These are phyloP conservation scores for Aquanectria penicillioides DNA, from an alignment of 2,329 filamentous ascomycete genomes.

Conservation along the genomic window DNA sequence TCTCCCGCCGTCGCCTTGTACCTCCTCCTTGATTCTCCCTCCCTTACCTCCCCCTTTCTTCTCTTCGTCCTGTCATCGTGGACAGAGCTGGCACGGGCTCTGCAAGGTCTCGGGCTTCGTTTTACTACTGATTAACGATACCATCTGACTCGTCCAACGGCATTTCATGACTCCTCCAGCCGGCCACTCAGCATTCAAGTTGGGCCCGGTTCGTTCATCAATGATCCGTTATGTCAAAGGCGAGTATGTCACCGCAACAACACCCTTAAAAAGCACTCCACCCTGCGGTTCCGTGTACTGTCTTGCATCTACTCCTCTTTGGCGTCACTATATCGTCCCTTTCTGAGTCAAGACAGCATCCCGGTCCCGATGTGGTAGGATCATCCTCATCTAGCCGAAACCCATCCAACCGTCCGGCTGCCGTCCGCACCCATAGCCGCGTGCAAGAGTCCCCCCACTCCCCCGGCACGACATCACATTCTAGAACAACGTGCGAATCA, in stretches of 20 bases:
- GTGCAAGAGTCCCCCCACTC: background rate
- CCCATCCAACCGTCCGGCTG: constrained; percentile 2
- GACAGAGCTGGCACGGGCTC: too few species aligned
- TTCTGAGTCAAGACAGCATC: constrained; percentile 25
- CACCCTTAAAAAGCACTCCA: background rate
- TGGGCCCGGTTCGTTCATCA: too few species aligned
- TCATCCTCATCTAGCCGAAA: constrained; percentile 27
- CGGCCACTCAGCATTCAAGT: too few species aligned
- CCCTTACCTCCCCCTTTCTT: too few species aligned
- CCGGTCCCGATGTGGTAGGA: constrained; percentile 20
- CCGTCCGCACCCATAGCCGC: constrained; percentile 12
- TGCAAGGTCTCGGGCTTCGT: too few species aligned
- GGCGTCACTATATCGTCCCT: constrained; percentile 3
- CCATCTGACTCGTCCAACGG: too few species aligned
- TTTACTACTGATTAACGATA: too few species aligned
- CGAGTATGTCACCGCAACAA: too few species aligned
- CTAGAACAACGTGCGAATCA: constrained; percentile 30
- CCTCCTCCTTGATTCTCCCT: too few species aligned
- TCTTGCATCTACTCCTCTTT: constrained; percentile 8
- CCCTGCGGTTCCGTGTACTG: constrained; percentile 30
- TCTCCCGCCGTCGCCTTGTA: too few species aligned
- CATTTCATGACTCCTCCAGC: too few species aligned
- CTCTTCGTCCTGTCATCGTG: too few species aligned
- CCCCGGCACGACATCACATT: constrained; percentile 20
- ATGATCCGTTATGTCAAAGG: background rate